phyloP scores from a whole-genome alignment of 179 eudicot species.

The Patellifolia procumbens region DNA sequence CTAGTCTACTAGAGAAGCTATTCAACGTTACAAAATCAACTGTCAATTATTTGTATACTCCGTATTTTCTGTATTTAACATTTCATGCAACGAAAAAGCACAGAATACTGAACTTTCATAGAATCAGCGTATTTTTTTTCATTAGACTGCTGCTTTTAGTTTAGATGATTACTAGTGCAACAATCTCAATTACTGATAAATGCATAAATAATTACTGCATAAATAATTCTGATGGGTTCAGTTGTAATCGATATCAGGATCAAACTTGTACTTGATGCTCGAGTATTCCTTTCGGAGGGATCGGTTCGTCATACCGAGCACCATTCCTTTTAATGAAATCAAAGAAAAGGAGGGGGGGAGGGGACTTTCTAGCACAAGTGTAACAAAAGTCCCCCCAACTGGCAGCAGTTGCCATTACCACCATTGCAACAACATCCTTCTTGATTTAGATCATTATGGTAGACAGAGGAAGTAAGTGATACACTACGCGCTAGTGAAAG shows the following conservation, averaged over 20 bases:
- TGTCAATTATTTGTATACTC: not conserved
- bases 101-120: not conserved
- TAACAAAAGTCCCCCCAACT: not conserved
- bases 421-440: constrained; percentile 10
- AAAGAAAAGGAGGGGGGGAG: not conserved
- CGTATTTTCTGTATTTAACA: not conserved
- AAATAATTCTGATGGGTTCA: not conserved
- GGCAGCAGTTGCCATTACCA: not conserved
- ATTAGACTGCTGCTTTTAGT: not conserved
- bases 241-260: not conserved
- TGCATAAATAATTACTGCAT: not conserved
- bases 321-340: not conserved
- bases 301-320: not conserved
- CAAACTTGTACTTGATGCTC: not conserved
- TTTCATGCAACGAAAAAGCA: no score
- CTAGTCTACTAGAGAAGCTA: not conserved
- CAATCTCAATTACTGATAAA: not conserved
- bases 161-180: not conserved
- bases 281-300: not conserved
- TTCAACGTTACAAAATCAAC: no score
- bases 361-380: not conserved
- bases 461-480: not conserved
- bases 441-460: not conserved
- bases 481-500: not conserved
- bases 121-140: not conserved